phyloP scores from a whole-genome alignment of 371 early-diverging fungal genomes.

The Rhizopus delemar region DNA sequence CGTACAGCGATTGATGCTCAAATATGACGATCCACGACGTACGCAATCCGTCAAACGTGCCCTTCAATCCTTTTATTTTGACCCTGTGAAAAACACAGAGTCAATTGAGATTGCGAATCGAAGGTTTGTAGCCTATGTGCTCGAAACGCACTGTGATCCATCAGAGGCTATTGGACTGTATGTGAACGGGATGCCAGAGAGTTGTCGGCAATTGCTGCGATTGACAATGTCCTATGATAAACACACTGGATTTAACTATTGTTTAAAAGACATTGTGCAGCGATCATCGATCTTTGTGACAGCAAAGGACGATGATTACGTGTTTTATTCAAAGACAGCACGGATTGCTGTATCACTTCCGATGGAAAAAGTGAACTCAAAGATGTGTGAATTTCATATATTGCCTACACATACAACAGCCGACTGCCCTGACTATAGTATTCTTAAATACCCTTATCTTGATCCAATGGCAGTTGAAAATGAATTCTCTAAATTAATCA shows the following conservation, averaged over 20 bases:
- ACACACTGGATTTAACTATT: conserved; percentile 4
- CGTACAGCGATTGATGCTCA: conserved; percentile 12
- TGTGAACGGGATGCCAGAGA: not conserved
- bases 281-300: conserved; percentile 9
- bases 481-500: not conserved
- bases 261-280: conserved; percentile 15
- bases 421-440: conserved; percentile 11
- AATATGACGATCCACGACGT: conserved; percentile 16
- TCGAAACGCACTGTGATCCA: conserved; percentile 10
- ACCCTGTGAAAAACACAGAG: not conserved
- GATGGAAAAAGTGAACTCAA: conserved; percentile 8
- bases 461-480: not conserved
- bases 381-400: conserved; percentile 17
- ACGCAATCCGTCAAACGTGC: not conserved
- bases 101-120: conserved; percentile 9
- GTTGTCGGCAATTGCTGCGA: not conserved
- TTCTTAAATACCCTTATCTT: conserved; percentile 16
- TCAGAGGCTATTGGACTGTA: conserved; percentile 3
- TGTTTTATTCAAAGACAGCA: conserved; percentile 16
- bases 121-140: conserved; percentile 6
- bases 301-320: conserved; percentile 9
- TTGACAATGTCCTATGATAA: conserved; percentile 15
- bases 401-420: conserved; percentile 11
- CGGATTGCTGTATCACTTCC: conserved; percentile 9
- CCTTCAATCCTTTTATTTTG: not conserved